phyloP scores from a whole-genome alignment of 768 basidiomycete species.

The Cystofilobasidium macerans region DNA sequence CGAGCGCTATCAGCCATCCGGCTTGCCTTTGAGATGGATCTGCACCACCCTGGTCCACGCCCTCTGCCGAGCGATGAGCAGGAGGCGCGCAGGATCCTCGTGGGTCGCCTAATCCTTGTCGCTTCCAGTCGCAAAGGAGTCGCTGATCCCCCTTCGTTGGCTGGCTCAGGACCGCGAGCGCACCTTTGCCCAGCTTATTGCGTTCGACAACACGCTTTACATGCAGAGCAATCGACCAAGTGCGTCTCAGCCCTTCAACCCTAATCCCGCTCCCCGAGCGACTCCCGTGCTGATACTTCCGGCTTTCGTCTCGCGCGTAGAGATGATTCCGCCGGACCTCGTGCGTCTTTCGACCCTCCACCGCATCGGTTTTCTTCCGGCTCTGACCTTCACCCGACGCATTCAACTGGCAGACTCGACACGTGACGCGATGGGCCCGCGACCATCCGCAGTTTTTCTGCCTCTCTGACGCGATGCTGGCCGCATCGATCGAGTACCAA shows the following conservation, averaged over 20 bases:
- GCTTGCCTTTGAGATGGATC: conserved; percentile 23
- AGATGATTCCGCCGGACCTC: conserved; percentile 23
- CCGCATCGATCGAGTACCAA: conserved; percentile 9
- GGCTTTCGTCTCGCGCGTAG: conserved; percentile 9
- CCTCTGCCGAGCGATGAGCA: conserved; percentile 23
- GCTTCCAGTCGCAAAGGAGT: not conserved
- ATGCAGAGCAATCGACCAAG: not conserved
- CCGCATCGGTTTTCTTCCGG: not conserved
- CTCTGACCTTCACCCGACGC: not conserved
- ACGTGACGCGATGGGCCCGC: not conserved
- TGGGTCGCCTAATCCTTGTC: not conserved
- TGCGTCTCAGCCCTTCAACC: not conserved
- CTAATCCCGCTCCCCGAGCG: no score
- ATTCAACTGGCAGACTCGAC: not conserved
- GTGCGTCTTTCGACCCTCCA: not conserved
- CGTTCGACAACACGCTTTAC: conserved; percentile 26
- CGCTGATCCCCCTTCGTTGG: not conserved
- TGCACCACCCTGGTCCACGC: conserved; percentile 4
- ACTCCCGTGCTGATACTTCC: not conserved
- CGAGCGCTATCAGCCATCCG: conserved; percentile 20
- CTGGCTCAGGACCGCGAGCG: conserved; percentile 28
- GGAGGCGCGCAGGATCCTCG: conserved; percentile 28
- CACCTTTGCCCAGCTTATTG: conserved; percentile 25
- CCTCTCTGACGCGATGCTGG: conserved; percentile 28
- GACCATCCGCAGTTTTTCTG: conserved; percentile 15